These are phyloP conservation scores for Tetrahymena thermophila DNA, from an alignment of 73 alveolate genomes.

Conservation along the genomic window DNA sequence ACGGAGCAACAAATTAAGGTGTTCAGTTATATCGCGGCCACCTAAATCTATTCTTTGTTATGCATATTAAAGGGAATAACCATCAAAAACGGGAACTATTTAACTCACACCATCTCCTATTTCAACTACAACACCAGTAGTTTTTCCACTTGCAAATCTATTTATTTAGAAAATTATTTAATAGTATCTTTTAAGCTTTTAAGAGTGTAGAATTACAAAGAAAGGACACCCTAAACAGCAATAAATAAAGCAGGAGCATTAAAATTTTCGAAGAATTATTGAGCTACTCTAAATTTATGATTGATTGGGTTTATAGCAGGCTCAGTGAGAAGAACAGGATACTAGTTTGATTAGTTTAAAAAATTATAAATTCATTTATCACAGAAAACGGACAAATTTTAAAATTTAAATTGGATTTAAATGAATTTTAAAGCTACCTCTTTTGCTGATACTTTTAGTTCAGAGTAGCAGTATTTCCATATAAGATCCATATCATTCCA, in stretches of 20 bases:
- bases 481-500: constrained; percentile 54
- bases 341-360: constrained; percentile 5
- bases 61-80: constrained; percentile 73
- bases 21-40: constrained; percentile 89
- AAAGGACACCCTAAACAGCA: constrained; percentile 65
- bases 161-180: neutral
- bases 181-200: neutral
- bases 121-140: constrained; percentile 81
- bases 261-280: constrained; percentile 69
- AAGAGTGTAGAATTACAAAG: constrained; percentile 41
- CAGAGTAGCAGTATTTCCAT: constrained; percentile 48
- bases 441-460: constrained; percentile 48
- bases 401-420: neutral
- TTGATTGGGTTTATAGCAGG: constrained; percentile 72
- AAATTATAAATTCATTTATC: neutral
- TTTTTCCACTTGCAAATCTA: constrained; percentile 71
- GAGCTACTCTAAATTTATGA: constrained; percentile 69
- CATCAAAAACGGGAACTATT: constrained; percentile 76
- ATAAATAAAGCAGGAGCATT: constrained; percentile 74
- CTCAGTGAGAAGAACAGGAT: constrained; percentile 84
- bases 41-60: constrained; percentile 80
- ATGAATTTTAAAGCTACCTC: constrained; percentile 5
- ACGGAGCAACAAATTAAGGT: constrained; percentile 70
- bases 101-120: constrained; percentile 86
- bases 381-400: neutral